Conservation (phyloP, 208 protist species). For the Trypanosoma conorhini region DNA sequence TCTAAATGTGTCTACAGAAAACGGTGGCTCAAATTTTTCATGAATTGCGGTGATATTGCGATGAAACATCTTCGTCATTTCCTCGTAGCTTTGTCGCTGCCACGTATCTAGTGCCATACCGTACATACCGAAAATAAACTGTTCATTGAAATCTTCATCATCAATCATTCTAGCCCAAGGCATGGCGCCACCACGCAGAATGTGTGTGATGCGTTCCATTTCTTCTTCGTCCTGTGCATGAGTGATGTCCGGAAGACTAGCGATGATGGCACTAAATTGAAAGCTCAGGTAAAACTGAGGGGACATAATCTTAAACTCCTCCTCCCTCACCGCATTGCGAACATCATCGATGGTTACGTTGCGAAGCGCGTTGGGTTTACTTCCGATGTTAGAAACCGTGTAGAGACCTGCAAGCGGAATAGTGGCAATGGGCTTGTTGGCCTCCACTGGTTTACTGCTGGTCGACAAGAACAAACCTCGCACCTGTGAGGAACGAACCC, state of each 20-base stretch:
- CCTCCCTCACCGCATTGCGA: constrained; percentile 56
- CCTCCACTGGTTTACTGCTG: constrained; percentile 38
- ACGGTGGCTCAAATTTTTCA: constrained; percentile 50
- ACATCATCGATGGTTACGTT: constrained; percentile 60
- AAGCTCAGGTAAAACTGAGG: constrained; percentile 84
- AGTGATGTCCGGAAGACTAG: constrained; percentile 62
- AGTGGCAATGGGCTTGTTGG: constrained; percentile 80
- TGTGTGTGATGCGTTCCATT: constrained; percentile 35
- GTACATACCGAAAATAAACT: constrained; percentile 91
- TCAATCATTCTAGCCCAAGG: constrained; percentile 87
- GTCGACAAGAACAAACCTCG: constrained; percentile 72
- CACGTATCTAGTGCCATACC: constrained; percentile 88
- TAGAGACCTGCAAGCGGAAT: constrained; percentile 74
- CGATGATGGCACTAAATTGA: constrained; percentile 81
- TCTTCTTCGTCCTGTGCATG: constrained; percentile 39
- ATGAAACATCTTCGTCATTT: constrained; percentile 83
- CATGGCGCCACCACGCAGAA: constrained; percentile 53
- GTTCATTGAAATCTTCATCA: constrained; percentile 91
- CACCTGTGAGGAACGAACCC: constrained; percentile 78
- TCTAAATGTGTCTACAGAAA: constrained; percentile 77
- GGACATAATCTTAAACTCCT: constrained; percentile 83
- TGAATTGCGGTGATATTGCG: constrained; percentile 63
- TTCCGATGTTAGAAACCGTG: constrained; percentile 65
- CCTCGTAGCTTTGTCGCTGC: constrained; percentile 82
- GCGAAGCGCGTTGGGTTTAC: constrained; percentile 65